These are phyloP conservation scores for Lomentospora prolificans DNA, from an alignment of 2,329 filamentous ascomycete genomes.

Conservation along the genomic window DNA sequence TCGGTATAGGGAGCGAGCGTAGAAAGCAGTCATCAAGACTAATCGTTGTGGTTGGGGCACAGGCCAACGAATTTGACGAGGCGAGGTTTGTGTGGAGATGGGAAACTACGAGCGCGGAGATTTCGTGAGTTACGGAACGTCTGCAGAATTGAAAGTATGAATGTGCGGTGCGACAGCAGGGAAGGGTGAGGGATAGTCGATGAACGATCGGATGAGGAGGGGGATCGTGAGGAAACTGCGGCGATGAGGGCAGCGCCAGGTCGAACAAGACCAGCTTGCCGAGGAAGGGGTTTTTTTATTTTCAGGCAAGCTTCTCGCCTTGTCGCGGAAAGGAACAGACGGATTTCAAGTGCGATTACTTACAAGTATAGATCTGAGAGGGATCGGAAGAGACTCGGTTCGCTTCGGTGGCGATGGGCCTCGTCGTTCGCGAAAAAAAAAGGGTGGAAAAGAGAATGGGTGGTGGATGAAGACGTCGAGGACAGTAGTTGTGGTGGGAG, in stretches of 20 bases:
- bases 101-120: background rate
- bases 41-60: background rate
- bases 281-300: background rate
- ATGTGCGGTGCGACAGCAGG: background rate
- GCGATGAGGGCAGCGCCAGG: background rate
- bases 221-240: background rate
- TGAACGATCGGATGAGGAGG: background rate
- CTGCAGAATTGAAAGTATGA: background rate
- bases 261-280: background rate
- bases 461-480: background rate
- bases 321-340: background rate
- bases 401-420: background rate
- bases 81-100: background rate
- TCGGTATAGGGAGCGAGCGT: background rate
- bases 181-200: background rate
- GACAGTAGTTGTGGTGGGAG: conserved; percentile 1
- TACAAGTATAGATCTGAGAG: background rate
- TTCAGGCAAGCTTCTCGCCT: background rate
- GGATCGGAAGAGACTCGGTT: background rate
- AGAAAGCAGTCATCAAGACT: background rate
- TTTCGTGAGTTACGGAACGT: background rate
- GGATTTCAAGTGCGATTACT: background rate
- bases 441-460: background rate
- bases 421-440: background rate
- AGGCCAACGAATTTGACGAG: background rate